Conservation (phyloP, 2,329 filamentous ascomycete species). For the Fusarium dlaminii region DNA sequence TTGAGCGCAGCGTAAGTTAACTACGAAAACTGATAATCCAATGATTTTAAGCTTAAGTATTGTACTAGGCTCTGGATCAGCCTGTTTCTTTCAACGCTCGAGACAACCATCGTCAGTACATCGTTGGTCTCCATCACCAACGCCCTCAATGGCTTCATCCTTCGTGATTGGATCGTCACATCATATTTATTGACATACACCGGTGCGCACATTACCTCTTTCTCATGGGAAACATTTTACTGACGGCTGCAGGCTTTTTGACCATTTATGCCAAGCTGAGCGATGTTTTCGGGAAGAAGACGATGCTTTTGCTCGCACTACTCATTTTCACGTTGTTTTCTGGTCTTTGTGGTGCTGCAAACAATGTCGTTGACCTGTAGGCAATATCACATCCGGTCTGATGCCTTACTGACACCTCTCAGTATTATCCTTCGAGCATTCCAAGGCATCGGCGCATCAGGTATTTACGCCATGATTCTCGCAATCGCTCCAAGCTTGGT, state of each 20-base stretch:
- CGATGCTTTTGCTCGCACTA: background rate
- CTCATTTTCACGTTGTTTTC: background rate
- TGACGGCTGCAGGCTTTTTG: background rate
- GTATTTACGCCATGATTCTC: constrained; percentile 2
- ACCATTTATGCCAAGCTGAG: constrained; percentile 1
- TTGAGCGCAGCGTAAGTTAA: background rate
- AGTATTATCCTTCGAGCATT: constrained; percentile 2
- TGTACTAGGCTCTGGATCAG: background rate
- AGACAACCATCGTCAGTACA: constrained; percentile 6
- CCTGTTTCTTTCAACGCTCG: constrained; percentile 2
- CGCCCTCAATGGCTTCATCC: constrained; percentile 1
- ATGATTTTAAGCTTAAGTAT: background rate
- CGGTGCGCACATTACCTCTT: rapidly evolving
- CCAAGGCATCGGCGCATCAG: constrained; percentile 1
- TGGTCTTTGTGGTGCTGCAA: constrained; percentile 3
- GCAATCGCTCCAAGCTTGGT: background rate
- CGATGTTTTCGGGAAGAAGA: constrained; percentile 11
- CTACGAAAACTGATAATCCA: rapidly evolving
- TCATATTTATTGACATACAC: constrained; percentile 11
- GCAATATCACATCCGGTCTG: rapidly evolving
- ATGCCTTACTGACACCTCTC: rapidly evolving
- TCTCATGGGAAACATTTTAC: rapidly evolving
- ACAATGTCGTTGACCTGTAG: constrained; percentile 1
- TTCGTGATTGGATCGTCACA: constrained; percentile 12
- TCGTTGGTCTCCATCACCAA: constrained; percentile 7